Conservation (phyloP, 306 rosid genomes). For the Acacia melanoxylon region DNA sequence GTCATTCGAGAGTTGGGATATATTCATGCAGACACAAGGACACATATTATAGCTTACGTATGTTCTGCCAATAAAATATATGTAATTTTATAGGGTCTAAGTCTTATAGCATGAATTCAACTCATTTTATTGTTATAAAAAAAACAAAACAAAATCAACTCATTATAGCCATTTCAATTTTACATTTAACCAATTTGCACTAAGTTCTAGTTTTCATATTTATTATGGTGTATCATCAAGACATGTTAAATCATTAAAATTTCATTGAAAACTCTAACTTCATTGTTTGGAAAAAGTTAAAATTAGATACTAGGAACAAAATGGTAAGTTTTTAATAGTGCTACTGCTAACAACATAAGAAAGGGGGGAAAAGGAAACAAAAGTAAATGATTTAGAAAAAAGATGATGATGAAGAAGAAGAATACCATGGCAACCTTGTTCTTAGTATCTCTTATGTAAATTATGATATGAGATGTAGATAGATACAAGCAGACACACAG, state of each 20-base stretch:
- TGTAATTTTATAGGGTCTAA: conserved; percentile 1
- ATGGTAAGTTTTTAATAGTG: too few species aligned
- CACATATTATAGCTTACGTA: not conserved
- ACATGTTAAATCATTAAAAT: not conserved
- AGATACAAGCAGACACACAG: too few species aligned
- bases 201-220: not conserved
- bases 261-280: not conserved
- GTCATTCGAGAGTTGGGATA: not conserved
- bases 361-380: not conserved
- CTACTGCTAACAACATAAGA: too few species aligned
- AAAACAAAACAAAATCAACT: not conserved
- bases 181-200: conserved; percentile 14
- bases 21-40: not conserved
- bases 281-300: not conserved
- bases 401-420: too few species aligned
- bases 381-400: not conserved
- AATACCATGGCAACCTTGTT: too few species aligned
- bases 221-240: not conserved
- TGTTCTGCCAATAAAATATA: not conserved
- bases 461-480: too few species aligned
- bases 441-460: too few species aligned
- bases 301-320: not conserved
- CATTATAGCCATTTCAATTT: not conserved
- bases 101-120: conserved; percentile 1
- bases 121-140: not conserved